Evolutionary conservation across 805 yeast genomes (phyloP).

Genomic region (Kazachstania kunashirensis): DNA sequence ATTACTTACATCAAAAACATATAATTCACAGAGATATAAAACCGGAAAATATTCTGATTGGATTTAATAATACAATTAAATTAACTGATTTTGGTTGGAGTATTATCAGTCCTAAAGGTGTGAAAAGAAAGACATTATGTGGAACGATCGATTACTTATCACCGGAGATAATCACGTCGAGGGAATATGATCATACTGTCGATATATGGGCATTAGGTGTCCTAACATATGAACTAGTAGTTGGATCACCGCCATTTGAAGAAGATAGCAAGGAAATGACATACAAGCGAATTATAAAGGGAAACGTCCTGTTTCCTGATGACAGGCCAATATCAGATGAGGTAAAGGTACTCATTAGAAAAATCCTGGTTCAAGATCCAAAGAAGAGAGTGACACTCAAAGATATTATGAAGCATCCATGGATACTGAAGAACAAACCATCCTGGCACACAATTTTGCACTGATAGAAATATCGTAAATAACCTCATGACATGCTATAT

Average conservation of each 20-base stretch:
- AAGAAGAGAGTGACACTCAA: conserved; percentile 49
- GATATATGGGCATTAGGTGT: conserved; percentile 94
- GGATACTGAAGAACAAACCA: conserved; percentile 62
- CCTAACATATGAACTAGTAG: conserved; percentile 72
- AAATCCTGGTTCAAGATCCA: conserved; percentile 60
- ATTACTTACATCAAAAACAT: conserved; percentile 66
- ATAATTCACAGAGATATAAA: conserved; percentile 89
- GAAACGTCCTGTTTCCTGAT: conserved; percentile 66
- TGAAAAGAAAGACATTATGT: conserved; percentile 71
- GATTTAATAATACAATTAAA: conserved; percentile 66
- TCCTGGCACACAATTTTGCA: conserved; percentile 51
- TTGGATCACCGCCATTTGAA: conserved; percentile 89
- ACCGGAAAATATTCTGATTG: conserved; percentile 83
- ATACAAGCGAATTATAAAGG: conserved; percentile 66
- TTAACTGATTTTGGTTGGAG: conserved; percentile 97
- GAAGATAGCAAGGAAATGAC: conserved; percentile 71
- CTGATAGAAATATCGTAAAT: too few relatives aligned
- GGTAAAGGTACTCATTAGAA: conserved; percentile 64
- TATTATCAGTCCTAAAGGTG: conserved; percentile 48
- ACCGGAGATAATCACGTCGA: conserved; percentile 87
- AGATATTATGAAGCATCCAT: conserved; percentile 67
- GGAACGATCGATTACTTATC: conserved; percentile 93
- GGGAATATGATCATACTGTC: conserved; percentile 65
- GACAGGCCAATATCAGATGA: conserved; percentile 46
- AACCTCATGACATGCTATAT: too few relatives aligned